A percentile compares a stretch with the other conserved stretches of the same genome.
Evolutionary conservation across 257 asterid species (phyloP).

Genomic region (Solanum dulcamara): DNA sequence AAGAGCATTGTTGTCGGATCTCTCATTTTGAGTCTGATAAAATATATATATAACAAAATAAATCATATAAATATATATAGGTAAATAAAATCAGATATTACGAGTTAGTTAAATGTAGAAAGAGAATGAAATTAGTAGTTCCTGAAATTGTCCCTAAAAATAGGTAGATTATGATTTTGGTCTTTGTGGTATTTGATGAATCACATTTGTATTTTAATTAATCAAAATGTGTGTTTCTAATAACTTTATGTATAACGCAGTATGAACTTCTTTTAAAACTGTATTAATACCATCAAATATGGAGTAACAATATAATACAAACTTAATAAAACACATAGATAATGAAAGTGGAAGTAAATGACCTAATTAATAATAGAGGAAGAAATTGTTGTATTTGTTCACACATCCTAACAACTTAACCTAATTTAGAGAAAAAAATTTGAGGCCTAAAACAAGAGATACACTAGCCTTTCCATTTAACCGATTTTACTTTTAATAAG

Average conservation of each 20-base stretch:
- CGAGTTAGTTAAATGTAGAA: background rate
- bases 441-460: background rate
- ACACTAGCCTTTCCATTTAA: background rate
- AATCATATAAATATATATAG: background rate
- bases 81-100: background rate
- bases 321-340: background rate
- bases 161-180: background rate
- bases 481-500: background rate
- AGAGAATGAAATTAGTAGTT: background rate
- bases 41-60: background rate
- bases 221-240: background rate
- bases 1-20: constrained; percentile 36
- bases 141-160: background rate
- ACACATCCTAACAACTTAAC: background rate
- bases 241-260: background rate
- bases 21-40: constrained; percentile 41
- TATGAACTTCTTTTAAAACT: background rate
- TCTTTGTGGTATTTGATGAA: background rate
- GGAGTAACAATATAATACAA: background rate
- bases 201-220: background rate
- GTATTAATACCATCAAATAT: background rate
- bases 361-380: background rate
- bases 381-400: background rate
- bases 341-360: background rate
- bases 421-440: background rate